Evolutionary conservation across 495 filamentous ascomycete species (phyloP).

Genomic region (Daldinia bambusicola): DNA sequence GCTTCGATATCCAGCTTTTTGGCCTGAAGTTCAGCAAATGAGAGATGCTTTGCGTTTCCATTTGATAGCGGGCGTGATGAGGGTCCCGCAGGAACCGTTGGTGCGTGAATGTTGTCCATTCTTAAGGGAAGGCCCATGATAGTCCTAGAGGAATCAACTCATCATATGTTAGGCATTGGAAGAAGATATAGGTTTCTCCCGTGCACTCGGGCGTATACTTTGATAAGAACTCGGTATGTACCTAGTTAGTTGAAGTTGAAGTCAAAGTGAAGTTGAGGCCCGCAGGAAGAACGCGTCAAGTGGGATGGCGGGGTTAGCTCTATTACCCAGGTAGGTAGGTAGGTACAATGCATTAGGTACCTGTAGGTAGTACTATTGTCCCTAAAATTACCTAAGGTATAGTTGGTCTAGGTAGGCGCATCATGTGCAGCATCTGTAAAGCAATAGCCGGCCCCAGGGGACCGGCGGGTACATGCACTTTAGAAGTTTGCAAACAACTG

Average conservation of each 20-base stretch:
- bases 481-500: too few species aligned
- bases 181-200: background rate
- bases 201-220: background rate
- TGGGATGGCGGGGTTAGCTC: slow-evolving; percentile 34
- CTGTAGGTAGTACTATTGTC: too few species aligned
- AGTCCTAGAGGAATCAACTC: slow-evolving; percentile 23
- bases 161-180: slow-evolving; percentile 20
- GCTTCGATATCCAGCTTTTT: slow-evolving; percentile 86
- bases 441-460: too few species aligned
- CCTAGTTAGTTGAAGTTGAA: slow-evolving; percentile 8
- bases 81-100: slow-evolving; percentile 78
- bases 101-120: slow-evolving; percentile 80
- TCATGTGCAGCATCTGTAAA: too few species aligned
- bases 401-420: too few species aligned
- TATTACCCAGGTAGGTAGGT: slow-evolving; percentile 1
- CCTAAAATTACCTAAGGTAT: too few species aligned
- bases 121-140: slow-evolving; percentile 49
- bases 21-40: slow-evolving; percentile 66
- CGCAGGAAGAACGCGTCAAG: slow-evolving; percentile 26
- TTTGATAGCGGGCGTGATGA: slow-evolving; percentile 65
- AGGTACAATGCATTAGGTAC: too few species aligned
- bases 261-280: slow-evolving; percentile 21
- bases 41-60: slow-evolving; percentile 66
- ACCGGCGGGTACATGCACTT: too few species aligned
- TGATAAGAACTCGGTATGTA: background rate